phyloP scores from a whole-genome alignment of 805 yeast genomes.

The Candida michaelii region DNA sequence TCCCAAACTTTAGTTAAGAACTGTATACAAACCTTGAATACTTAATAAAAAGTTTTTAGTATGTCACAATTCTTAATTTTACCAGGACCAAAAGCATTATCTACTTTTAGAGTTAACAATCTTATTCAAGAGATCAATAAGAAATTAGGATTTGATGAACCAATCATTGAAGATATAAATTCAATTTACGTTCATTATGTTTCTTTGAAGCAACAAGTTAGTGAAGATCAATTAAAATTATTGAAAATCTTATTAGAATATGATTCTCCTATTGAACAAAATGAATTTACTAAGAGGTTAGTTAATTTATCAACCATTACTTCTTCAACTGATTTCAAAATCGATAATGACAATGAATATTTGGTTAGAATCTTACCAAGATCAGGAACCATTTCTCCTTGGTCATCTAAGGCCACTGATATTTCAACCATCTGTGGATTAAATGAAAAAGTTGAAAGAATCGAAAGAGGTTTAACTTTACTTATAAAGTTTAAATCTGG shows the following conservation, averaged over 20 bases:
- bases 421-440: constrained; percentile 88
- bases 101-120: constrained; percentile 78
- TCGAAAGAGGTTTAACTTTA: constrained; percentile 87
- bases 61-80: constrained; percentile 38
- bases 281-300: constrained; percentile 41
- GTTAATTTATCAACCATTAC: constrained; percentile 27
- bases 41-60: not conserved
- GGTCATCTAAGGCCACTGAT: constrained; percentile 99
- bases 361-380: constrained; percentile 83
- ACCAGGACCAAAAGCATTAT: constrained; percentile 89
- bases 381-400: constrained; percentile 95
- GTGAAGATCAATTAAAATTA: constrained; percentile 44
- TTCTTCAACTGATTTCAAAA: constrained; percentile 18
- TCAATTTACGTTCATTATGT: constrained; percentile 82
- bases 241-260: constrained; percentile 68
- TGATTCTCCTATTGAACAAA: constrained; percentile 65
- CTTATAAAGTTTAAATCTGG: constrained; percentile 65
- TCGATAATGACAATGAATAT: constrained; percentile 24
- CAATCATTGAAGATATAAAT: constrained; percentile 67
- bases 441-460: constrained; percentile 65
- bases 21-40: not conserved
- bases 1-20: not conserved
- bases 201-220: constrained; percentile 47
- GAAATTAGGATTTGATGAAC: constrained; percentile 52
- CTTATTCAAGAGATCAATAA: constrained; percentile 71